Evolutionary conservation across 208 protist species (phyloP), one percentile per base, ranked within the genome.

Genomic region (Crithidia bombi): DNA sequence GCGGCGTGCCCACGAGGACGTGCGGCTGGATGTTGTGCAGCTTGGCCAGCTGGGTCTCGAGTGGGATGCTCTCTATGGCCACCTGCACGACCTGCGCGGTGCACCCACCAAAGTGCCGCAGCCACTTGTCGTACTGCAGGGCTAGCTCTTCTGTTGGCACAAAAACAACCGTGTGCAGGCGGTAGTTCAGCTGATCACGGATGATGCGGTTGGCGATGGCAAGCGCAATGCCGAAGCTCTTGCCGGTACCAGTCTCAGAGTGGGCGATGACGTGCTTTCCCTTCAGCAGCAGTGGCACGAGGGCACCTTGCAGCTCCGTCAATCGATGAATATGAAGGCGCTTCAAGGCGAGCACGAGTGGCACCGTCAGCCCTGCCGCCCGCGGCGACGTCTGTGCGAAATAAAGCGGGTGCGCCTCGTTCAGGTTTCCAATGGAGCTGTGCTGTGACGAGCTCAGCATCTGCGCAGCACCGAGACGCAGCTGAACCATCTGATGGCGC

Each of bases 231-330:
- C 87, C 91, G 67, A 96, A 96, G 71, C 87, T 94, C 70, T 96
- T 96, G 39, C 91, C 91, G 3, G 91, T 92, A 1, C 91, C 91
- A 0, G 91, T 96, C 73, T 96, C 89, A 9, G 89, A 79, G 71
- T 96, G 91, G 26, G 91, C 91, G 61, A 96, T 94, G 58, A 96
- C 82, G 75, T 96, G 91, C 65, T 91, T 92, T 36, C 91, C 91
- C 59, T 92, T 92, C 11, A 96, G 74, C 32, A 96, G 51, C 21
- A 93, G 79, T 36, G 91, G 91, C 36, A 96, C 78, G n/a, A 96
- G 75, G 9, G 91, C 91, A 1, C 91, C 91, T 54, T 96, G 91
- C 57, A 96, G 74, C 66, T 92, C 87, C 17, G 91, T 96, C 15
- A 96, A 80, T 10, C 78, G 82, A 36, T 47, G 56, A 65, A 96